phyloP scores from a whole-genome alignment of 768 basidiomycete species.

The Phylloporus sp. region DNA sequence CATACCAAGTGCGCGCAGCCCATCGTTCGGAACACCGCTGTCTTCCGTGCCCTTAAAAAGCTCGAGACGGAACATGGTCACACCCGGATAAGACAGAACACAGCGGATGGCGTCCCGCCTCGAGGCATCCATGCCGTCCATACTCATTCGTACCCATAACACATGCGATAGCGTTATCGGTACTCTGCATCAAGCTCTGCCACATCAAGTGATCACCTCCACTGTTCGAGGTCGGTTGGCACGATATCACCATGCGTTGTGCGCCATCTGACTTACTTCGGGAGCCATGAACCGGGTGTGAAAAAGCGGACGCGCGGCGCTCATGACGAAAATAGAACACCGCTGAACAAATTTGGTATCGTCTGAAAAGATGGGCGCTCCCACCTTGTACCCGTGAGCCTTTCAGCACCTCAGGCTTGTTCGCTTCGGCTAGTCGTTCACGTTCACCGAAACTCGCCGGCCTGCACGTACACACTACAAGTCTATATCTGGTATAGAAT shows the following conservation, averaged over 20 bases:
- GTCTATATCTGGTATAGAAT: too few species aligned
- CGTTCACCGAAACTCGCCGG: background rate
- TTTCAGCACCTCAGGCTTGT: too few species aligned
- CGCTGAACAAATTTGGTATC: background rate
- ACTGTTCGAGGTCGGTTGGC: background rate
- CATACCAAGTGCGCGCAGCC: background rate
- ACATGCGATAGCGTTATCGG: background rate
- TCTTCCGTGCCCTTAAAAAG: background rate
- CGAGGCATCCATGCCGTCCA: slow-evolving; percentile 10
- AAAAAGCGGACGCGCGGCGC: background rate
- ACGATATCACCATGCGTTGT: slow-evolving; percentile 2
- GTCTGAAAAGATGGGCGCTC: background rate
- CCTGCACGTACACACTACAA: too few species aligned
- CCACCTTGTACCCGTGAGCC: slow-evolving; percentile 1
- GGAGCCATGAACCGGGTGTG: background rate
- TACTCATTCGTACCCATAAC: slow-evolving; percentile 3
- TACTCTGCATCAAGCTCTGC: slow-evolving; percentile 4
- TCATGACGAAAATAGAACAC: background rate
- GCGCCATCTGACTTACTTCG: background rate
- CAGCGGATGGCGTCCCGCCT: slow-evolving; percentile 1
- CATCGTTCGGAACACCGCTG: slow-evolving; percentile 15
- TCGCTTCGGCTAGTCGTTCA: background rate
- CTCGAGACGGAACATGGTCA: background rate
- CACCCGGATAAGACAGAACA: background rate
- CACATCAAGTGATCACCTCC: slow-evolving; percentile 17